phyloP scores from a whole-genome alignment of 805 yeast genomes.

The Barnettozyma vustinii region DNA sequence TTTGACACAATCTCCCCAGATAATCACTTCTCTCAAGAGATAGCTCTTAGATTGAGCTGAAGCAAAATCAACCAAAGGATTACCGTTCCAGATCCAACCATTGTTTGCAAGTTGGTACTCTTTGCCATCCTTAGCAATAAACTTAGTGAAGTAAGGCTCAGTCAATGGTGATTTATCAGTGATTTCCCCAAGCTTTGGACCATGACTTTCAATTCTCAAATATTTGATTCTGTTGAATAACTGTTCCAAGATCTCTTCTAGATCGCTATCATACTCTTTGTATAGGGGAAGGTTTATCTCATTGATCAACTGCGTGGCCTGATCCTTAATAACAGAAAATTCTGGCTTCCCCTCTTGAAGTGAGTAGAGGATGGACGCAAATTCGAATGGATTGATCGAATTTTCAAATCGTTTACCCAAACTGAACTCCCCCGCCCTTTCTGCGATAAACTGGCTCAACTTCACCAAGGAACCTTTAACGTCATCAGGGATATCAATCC shows the following conservation, averaged over 20 bases:
- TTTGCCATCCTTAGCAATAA: constrained; percentile 45
- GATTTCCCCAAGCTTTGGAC: constrained; percentile 74
- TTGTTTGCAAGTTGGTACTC: constrained; percentile 81
- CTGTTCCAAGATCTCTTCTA: constrained; percentile 58
- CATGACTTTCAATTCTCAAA: constrained; percentile 70
- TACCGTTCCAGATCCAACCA: constrained; percentile 99
- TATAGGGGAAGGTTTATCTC: constrained; percentile 75
- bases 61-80: constrained; percentile 92
- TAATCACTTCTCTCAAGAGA: constrained; percentile 84
- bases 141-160: constrained; percentile 85
- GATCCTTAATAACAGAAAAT: constrained; percentile 27
- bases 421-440: constrained; percentile 32
- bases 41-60: constrained; percentile 74
- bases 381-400: constrained; percentile 41
- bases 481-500: constrained; percentile 41
- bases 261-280: constrained; percentile 69
- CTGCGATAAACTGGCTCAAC: constrained; percentile 45
- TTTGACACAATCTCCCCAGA: constrained; percentile 97
- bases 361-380: constrained; percentile 47
- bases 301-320: constrained; percentile 56
- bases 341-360: constrained; percentile 24
- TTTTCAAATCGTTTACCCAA: constrained; percentile 49
- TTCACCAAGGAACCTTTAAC: constrained; percentile 33
- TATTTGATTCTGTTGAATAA: constrained; percentile 72
- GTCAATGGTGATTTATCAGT: constrained; percentile 55